Evolutionary conservation across 2,329 filamentous ascomycete genomes (phyloP).

Genomic region (Fonsecaea nubica): DNA sequence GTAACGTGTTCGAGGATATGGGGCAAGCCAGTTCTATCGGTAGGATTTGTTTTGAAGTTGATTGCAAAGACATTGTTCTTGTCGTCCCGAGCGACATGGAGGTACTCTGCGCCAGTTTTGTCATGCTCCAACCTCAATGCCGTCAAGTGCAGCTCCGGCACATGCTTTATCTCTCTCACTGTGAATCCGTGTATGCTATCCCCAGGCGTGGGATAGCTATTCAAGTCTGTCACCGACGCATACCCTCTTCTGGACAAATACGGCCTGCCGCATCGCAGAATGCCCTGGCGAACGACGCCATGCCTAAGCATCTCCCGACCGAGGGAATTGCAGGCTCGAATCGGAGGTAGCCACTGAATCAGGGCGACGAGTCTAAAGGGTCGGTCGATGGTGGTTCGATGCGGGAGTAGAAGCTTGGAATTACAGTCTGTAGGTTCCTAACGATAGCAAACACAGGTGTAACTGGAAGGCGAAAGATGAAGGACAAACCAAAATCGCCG

Average conservation of each 20-base stretch:
- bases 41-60: slow-evolving; percentile 98
- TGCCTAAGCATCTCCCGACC: slow-evolving; percentile 39
- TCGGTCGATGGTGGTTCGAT: not conserved
- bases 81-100: slow-evolving; percentile 93
- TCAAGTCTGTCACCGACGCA: slow-evolving; percentile 76
- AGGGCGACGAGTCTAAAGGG: not conserved
- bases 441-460: not conserved
- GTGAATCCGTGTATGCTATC: slow-evolving; percentile 94
- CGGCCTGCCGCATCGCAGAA: slow-evolving; percentile 23
- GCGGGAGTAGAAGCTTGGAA: not conserved
- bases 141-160: slow-evolving; percentile 91
- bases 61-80: slow-evolving; percentile 99
- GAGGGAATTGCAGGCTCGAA: not conserved
- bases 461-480: not conserved
- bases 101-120: slow-evolving; percentile 92
- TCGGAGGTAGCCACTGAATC: slow-evolving; percentile 14
- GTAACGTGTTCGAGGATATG: slow-evolving; percentile 99
- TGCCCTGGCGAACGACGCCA: slow-evolving; percentile 35
- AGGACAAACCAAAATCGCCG: not conserved
- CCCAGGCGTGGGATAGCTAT: slow-evolving; percentile 77
- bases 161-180: slow-evolving; percentile 83
- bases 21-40: slow-evolving; percentile 92
- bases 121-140: slow-evolving; percentile 90
- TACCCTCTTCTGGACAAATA: slow-evolving; percentile 44
- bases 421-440: not conserved